Evolutionary conservation across 495 filamentous ascomycete genomes (phyloP).

Genomic region (Staphylotrichum longicolle): DNA sequence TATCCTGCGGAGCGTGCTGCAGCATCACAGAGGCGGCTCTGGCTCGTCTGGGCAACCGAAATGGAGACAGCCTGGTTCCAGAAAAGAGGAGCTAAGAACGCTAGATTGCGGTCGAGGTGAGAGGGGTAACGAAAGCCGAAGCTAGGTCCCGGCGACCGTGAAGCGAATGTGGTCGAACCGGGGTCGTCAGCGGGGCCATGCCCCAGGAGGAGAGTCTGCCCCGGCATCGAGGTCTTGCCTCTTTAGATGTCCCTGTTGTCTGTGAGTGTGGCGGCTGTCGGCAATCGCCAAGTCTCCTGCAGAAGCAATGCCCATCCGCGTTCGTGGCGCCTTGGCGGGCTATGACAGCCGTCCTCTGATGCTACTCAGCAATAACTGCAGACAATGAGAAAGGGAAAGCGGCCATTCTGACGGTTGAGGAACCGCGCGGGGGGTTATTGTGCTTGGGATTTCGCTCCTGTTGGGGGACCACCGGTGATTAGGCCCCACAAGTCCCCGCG

Average conservation of each 20-base stretch:
- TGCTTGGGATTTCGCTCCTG: too few relatives aligned
- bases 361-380: slow-evolving; percentile 4
- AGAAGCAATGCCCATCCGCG: background rate
- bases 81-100: slow-evolving; percentile 3
- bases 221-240: background rate
- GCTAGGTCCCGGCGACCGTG: background rate
- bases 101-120: slow-evolving; percentile 1
- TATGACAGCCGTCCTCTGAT: slow-evolving; percentile 4
- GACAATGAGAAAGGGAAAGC: background rate
- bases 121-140: slow-evolving; percentile 30
- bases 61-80: slow-evolving; percentile 10
- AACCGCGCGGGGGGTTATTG: background rate
- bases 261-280: slow-evolving; percentile 11
- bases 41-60: slow-evolving; percentile 9
- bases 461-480: background rate
- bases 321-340: slow-evolving; percentile 2
- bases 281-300: slow-evolving; percentile 10
- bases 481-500: background rate
- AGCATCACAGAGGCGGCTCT: background rate
- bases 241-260: background rate
- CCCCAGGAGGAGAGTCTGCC: background rate
- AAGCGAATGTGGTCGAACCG: slow-evolving; percentile 4
- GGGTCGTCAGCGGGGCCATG: background rate
- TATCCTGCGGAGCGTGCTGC: slow-evolving; percentile 1
- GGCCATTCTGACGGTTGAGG: background rate